These are phyloP conservation scores for Epicoccum nigrum DNA, from an alignment of 2,329 filamentous ascomycete genomes.

Conservation along the genomic window DNA sequence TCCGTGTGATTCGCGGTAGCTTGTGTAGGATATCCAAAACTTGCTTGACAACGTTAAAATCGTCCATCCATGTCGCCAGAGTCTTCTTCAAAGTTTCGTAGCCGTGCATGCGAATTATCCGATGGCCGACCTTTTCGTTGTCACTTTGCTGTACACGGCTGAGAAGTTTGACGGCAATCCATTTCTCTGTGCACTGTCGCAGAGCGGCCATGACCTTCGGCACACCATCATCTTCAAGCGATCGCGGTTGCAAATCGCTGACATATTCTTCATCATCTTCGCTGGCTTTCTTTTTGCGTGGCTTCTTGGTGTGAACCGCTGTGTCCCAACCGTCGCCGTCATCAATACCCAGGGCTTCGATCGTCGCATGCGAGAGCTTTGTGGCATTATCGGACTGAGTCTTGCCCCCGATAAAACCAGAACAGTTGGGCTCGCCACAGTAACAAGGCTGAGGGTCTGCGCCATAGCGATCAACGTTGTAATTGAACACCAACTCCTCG, in stretches of 20 bases:
- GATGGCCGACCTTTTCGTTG: conserved; percentile 84
- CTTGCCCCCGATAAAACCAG: conserved; percentile 95
- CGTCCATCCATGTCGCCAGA: conserved; percentile 83
- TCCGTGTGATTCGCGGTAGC: conserved; percentile 88
- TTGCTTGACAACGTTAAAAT: conserved; percentile 87
- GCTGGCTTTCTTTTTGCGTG: conserved; percentile 86
- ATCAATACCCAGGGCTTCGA: conserved; percentile 95
- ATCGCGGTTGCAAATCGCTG: conserved; percentile 81
- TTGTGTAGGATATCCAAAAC: conserved; percentile 87
- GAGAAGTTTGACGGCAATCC: conserved; percentile 96
- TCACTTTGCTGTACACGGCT: conserved; percentile 85
- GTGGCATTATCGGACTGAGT: conserved; percentile 96
- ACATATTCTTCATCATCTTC: conserved; percentile 97
- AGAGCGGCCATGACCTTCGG: conserved; percentile 95
- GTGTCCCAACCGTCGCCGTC: conserved; percentile 92
- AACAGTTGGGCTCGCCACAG: conserved; percentile 92
- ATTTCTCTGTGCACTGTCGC: conserved; percentile 98
- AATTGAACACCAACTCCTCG: conserved; percentile 98
- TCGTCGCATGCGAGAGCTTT: conserved; percentile 85
- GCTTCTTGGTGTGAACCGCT: conserved; percentile 85
- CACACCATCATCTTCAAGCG: conserved; percentile 80
- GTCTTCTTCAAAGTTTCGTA: conserved; percentile 93
- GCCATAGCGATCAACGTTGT: conserved; percentile 98
- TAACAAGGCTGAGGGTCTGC: conserved; percentile 97
- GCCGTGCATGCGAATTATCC: conserved; percentile 94